Evolutionary conservation across 2,329 filamentous ascomycete species (phyloP).

Genomic region (Penicillium sp.): DNA sequence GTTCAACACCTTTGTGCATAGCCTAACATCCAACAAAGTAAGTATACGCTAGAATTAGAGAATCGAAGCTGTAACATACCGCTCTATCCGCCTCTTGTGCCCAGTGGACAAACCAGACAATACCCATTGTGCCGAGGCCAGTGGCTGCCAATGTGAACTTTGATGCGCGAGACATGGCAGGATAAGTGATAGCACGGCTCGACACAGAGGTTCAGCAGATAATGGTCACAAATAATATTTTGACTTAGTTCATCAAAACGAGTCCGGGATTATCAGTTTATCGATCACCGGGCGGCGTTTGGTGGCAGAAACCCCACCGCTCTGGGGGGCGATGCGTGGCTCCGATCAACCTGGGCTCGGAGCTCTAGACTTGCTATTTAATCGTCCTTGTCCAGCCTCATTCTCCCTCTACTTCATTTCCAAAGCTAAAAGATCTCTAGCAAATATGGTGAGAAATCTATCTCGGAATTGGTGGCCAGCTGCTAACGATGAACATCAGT

Average conservation of each 20-base stretch:
- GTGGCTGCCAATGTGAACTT: constrained; percentile 81
- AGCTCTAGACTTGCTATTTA: constrained; percentile 27
- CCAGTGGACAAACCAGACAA: constrained; percentile 84
- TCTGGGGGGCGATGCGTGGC: constrained; percentile 32
- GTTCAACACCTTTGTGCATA: constrained; percentile 92
- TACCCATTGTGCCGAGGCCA: constrained; percentile 69
- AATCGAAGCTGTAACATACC: constrained; percentile 51
- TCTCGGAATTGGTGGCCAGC: background rate
- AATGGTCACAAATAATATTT: background rate
- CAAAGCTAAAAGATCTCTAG: constrained; percentile 11
- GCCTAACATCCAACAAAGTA: constrained; percentile 49
- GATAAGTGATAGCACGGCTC: background rate
- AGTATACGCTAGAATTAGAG: constrained; percentile 1
- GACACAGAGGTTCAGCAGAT: background rate
- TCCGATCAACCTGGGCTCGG: constrained; percentile 23
- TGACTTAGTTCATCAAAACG: constrained; percentile 5
- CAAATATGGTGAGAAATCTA: constrained; percentile 30
- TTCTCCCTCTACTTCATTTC: constrained; percentile 8
- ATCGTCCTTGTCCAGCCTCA: constrained; percentile 17
- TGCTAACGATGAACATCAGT: constrained; percentile 53
- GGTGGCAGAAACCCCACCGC: constrained; percentile 37
- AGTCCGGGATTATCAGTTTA: constrained; percentile 24
- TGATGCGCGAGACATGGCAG: constrained; percentile 81
- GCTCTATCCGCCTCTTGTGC: constrained; percentile 79
- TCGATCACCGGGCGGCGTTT: constrained; percentile 27